Conservation (phyloP, 2,329 filamentous ascomycete species). For the Colletotrichum euphorbiae region DNA sequence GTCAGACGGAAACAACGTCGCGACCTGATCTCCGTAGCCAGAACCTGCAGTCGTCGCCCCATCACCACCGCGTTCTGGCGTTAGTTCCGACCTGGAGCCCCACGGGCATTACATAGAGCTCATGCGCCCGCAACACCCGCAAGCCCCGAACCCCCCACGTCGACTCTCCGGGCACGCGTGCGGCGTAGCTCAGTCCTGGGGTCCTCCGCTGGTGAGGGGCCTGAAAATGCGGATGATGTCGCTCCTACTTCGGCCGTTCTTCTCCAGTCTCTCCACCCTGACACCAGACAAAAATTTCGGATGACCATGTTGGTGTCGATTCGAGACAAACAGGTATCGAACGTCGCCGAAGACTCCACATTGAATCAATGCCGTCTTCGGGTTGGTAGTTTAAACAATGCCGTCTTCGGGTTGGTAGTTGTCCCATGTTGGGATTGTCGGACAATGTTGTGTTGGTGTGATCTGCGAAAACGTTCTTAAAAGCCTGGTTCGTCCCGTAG, state of each 20-base stretch:
- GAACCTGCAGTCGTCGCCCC: conserved; percentile 3
- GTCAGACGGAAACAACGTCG: conserved; percentile 18
- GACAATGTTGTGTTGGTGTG: background rate
- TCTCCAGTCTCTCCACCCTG: conserved; percentile 35
- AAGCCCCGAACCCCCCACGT: conserved; percentile 6
- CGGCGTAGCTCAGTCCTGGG: conserved; percentile 19
- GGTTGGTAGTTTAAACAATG: conserved; percentile 29
- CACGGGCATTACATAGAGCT: conserved; percentile 25
- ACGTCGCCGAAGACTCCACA: conserved; percentile 20
- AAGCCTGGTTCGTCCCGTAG: conserved; percentile 27
- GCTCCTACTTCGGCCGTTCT: conserved; percentile 38
- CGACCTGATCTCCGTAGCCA: conserved; percentile 4
- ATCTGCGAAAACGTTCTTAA: conserved; percentile 11
- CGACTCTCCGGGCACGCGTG: conserved; percentile 16
- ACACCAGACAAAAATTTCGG: conserved; percentile 24
- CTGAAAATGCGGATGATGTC: conserved; percentile 27
- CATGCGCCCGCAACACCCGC: conserved; percentile 10
- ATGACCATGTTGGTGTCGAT: conserved; percentile 37
- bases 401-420: conserved; percentile 22
- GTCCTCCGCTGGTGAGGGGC: conserved; percentile 33
- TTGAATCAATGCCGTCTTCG: conserved; percentile 5
- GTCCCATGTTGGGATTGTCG: background rate
- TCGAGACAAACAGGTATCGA: conserved; percentile 16
- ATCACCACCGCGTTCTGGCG: no score
- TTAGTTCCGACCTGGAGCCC: conserved; percentile 18